Evolutionary conservation across 345 rosid genomes (phyloP).

Genomic region (Toxicodendron radicans): DNA sequence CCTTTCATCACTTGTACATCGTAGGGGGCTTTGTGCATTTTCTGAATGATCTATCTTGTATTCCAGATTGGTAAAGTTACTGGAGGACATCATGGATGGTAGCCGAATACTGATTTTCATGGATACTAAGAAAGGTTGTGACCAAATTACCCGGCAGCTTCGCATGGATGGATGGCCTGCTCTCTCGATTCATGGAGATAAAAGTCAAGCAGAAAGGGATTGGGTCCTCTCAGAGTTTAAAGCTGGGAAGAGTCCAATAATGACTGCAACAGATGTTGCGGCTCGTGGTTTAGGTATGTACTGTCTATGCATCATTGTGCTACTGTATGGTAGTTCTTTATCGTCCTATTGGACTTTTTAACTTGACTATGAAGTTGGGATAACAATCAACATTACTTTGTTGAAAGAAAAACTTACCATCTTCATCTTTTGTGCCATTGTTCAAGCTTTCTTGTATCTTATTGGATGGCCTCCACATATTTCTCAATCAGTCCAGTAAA

Average conservation of each 20-base stretch:
- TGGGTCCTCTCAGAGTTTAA: constrained; percentile 99
- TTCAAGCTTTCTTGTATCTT: background rate
- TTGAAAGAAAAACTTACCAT: background rate
- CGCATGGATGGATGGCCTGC: constrained; percentile 99
- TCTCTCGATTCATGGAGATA: constrained; percentile 96
- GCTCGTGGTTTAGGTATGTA: constrained; percentile 96
- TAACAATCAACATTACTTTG: background rate
- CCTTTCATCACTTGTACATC: constrained; percentile 9
- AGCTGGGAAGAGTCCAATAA: constrained; percentile 97
- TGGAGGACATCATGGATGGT: constrained; percentile 99
- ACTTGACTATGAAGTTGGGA: constrained; percentile 2
- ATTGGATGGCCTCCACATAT: background rate
- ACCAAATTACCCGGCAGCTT: constrained; percentile 95
- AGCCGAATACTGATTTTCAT: constrained; percentile 91
- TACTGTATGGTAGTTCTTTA: background rate
- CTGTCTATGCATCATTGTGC: background rate
- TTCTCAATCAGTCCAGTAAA: background rate
- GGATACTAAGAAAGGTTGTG: constrained; percentile 99
- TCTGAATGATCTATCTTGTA: constrained; percentile 6
- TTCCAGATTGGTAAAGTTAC: constrained; percentile 84
- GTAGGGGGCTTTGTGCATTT: background rate
- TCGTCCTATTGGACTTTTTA: constrained; percentile 5
- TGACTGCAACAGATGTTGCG: constrained; percentile 99
- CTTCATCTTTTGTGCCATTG: background rate
- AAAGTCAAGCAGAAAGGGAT: constrained; percentile 99